Conservation (phyloP, 2,329 filamentous ascomycete species). For the Pestalotiopsis sp. region DNA sequence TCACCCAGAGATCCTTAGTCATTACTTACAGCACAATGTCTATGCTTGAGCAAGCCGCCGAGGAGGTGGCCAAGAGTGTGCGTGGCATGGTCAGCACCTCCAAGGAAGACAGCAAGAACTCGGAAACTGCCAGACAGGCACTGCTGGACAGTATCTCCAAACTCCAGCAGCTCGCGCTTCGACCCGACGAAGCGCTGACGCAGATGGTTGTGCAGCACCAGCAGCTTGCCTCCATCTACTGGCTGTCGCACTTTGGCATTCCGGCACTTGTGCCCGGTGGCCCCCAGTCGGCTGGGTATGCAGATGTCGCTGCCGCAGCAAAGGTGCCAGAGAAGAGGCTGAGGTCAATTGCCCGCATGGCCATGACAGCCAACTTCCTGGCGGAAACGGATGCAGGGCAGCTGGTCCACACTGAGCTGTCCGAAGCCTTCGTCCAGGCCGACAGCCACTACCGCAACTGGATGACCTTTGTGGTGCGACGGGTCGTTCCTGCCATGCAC, state of each 20-base stretch:
- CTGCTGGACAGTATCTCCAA: neutral
- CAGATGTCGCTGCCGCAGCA: neutral
- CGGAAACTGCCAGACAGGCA: neutral
- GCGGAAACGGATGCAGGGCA: neutral
- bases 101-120: neutral
- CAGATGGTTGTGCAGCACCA: neutral
- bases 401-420: neutral
- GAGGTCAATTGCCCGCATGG: neutral
- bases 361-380: neutral
- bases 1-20: neutral
- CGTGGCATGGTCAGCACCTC: neutral
- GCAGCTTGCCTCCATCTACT: neutral
- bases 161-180: neutral
- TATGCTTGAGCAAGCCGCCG: neutral
- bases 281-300: neutral
- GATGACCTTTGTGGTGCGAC: neutral
- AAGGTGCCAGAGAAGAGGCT: neutral
- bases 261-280: neutral
- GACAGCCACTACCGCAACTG: neutral
- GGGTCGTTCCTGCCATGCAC: neutral
- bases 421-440: neutral
- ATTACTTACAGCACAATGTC: neutral
- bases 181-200: neutral
- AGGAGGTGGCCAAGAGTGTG: neutral
- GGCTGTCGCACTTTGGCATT: neutral